Percentiles rank a stretch among this genome's conserved stretches.
Evolutionary conservation across 257 asterid genomes (phyloP).

Genomic region (Solanum clarkiae): DNA sequence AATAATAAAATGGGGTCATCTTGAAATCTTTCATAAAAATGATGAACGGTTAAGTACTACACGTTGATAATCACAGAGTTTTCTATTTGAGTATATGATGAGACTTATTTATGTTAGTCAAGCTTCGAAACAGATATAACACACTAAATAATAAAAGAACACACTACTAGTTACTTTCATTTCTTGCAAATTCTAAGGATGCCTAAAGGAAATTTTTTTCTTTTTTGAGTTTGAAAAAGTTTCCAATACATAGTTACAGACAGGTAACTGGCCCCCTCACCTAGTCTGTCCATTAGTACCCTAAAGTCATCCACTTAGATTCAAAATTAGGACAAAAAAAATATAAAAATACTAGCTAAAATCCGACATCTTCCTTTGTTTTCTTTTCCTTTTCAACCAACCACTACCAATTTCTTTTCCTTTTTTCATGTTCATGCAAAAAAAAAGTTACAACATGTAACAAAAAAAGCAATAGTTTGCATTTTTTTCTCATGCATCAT

Average conservation of each 20-base stretch:
- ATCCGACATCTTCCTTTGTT: slow-evolving; percentile 1
- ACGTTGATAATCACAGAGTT: too few species aligned
- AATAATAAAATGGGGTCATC: slow-evolving; percentile 6
- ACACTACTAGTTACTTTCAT: background rate
- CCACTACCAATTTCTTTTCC: background rate
- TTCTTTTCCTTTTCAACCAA: background rate
- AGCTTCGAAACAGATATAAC: background rate
- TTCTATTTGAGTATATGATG: too few species aligned
- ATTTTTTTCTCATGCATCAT: slow-evolving; percentile 18
- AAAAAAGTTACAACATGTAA: background rate
- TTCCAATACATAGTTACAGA: slow-evolving; percentile 3
- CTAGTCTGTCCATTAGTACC: slow-evolving; percentile 7
- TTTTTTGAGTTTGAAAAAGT: slow-evolving; percentile 4
- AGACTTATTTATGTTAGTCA: too few species aligned
- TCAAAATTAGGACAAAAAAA: background rate
- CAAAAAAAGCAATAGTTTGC: background rate
- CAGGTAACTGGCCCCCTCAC: slow-evolving; percentile 2
- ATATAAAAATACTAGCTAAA: background rate
- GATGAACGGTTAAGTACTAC: background rate
- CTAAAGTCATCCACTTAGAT: slow-evolving; percentile 4
- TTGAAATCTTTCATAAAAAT: background rate
- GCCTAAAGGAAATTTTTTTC: background rate
- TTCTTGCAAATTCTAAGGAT: slow-evolving; percentile 1
- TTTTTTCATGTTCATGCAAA: slow-evolving; percentile 14
- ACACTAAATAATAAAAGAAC: background rate